Conservation (phyloP, 1,284 basidiomycete species). For the Papiliotrema flavescens region DNA sequence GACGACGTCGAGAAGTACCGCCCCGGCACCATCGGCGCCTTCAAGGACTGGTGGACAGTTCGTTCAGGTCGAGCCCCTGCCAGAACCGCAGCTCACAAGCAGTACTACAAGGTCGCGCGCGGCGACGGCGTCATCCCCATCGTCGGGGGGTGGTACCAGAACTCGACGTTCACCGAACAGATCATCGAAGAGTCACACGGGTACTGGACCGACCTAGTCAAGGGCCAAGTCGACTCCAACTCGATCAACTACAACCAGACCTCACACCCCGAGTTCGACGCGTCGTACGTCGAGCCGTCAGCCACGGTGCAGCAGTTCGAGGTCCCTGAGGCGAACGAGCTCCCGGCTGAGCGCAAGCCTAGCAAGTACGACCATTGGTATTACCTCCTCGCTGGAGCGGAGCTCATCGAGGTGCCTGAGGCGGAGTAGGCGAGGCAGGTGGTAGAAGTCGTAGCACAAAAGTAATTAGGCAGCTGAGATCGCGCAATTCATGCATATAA, state of each 20-base stretch:
- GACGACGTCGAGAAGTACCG: conserved; percentile 9
- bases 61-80: background rate
- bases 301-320: conserved; percentile 1
- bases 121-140: conserved; percentile 10
- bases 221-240: conserved; percentile 2
- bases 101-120: conserved; percentile 12
- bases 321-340: conserved; percentile 2
- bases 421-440: background rate
- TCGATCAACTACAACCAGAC: conserved; percentile 6
- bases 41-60: conserved; percentile 12
- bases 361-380: conserved; percentile 7
- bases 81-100: background rate
- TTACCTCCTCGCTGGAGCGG: conserved; percentile 5
- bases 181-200: conserved; percentile 3
- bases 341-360: conserved; percentile 8
- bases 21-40: conserved; percentile 7
- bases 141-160: conserved; percentile 11
- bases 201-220: background rate
- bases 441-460: no score
- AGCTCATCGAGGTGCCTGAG: conserved; percentile 5
- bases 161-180: background rate
- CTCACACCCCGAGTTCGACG: background rate
- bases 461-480: no score
- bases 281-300: background rate
- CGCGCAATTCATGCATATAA: no score